A percentile compares a stretch with the other conserved stretches of the same genome.
These are phyloP conservation scores for Phalaenopsis equestris DNA, from an alignment of 106 monocot genomes.

Conservation along the genomic window DNA sequence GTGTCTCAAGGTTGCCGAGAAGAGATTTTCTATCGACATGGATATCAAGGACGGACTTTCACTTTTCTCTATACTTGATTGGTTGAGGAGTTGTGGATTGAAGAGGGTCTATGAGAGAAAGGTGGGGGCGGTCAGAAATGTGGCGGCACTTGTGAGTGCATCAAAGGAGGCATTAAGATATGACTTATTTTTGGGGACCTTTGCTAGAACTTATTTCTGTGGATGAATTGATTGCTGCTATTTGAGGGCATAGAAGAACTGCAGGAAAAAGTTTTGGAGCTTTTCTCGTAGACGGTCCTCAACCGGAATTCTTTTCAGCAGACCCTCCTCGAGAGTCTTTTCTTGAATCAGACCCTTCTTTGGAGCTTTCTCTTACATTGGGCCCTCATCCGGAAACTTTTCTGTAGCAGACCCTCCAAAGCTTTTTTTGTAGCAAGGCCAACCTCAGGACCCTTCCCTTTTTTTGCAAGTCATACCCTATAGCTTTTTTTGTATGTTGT, in stretches of 20 bases:
- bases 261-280: too few relatives aligned
- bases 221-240: conserved; percentile 67
- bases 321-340: too few relatives aligned
- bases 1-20: conserved; percentile 60
- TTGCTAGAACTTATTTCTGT: conserved; percentile 86
- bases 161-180: conserved; percentile 80
- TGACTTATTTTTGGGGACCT: conserved; percentile 78
- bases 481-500: too few relatives aligned
- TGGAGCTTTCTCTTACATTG: too few relatives aligned
- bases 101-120: conserved; percentile 32
- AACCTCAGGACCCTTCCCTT: too few relatives aligned
- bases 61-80: conserved; percentile 69
- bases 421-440: too few relatives aligned
- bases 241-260: conserved; percentile 48
- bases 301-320: too few relatives aligned
- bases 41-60: conserved; percentile 91
- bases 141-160: conserved; percentile 53
- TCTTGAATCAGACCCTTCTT: too few relatives aligned
- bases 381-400: too few relatives aligned
- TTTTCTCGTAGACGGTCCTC: too few relatives aligned
- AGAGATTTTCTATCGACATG: conserved; percentile 84
- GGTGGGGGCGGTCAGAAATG: conserved; percentile 55
- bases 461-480: too few relatives aligned
- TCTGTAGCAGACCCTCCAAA: too few relatives aligned
- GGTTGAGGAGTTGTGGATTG: conserved; percentile 62